Percentiles rank a stretch among this genome's conserved stretches.
Evolutionary conservation across 192 early-diverging fungal species (phyloP).

Genomic region (Coemansia sp.): DNA sequence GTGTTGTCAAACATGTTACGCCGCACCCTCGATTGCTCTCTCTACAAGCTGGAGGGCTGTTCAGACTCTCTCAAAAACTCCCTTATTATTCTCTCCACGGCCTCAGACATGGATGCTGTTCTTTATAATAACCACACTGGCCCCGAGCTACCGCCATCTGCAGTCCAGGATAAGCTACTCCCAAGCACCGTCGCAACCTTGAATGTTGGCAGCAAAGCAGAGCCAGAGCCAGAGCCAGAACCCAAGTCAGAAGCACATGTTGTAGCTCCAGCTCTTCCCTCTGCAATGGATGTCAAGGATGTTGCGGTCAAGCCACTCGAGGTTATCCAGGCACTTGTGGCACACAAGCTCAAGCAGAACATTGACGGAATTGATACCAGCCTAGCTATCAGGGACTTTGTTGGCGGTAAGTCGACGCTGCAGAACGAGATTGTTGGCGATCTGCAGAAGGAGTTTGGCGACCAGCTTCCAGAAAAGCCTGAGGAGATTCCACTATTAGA

Average conservation of each 20-base stretch:
- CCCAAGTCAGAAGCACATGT: background rate
- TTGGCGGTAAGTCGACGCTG: constrained; percentile 93
- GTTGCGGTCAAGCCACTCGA: constrained; percentile 68
- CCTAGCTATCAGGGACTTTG: constrained; percentile 80
- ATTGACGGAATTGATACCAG: constrained; percentile 67
- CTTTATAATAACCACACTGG: constrained; percentile 51
- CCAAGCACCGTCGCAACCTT: constrained; percentile 25
- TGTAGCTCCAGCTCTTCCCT: constrained; percentile 14
- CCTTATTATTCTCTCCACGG: constrained; percentile 75
- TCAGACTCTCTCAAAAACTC: constrained; percentile 78
- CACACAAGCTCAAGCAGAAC: constrained; percentile 89
- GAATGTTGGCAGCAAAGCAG: constrained; percentile 23
- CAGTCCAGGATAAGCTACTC: constrained; percentile 22
- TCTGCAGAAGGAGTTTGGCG: constrained; percentile 88
- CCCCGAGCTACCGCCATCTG: background rate
- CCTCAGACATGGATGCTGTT: constrained; percentile 63
- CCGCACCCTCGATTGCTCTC: constrained; percentile 69
- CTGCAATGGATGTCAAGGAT: constrained; percentile 42
- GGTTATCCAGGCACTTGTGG: constrained; percentile 75
- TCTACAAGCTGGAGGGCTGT: background rate
- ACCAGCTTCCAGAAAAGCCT: constrained; percentile 82
- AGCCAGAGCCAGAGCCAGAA: background rate
- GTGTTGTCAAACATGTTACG: constrained; percentile 87
- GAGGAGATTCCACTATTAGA: constrained; percentile 89
- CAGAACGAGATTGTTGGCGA: constrained; percentile 98